Evolutionary conservation across 164 flowering plant species (phyloP), one percentile per base, ranked within the genome.

Genomic region (Cinnamomum micranthum): DNA sequence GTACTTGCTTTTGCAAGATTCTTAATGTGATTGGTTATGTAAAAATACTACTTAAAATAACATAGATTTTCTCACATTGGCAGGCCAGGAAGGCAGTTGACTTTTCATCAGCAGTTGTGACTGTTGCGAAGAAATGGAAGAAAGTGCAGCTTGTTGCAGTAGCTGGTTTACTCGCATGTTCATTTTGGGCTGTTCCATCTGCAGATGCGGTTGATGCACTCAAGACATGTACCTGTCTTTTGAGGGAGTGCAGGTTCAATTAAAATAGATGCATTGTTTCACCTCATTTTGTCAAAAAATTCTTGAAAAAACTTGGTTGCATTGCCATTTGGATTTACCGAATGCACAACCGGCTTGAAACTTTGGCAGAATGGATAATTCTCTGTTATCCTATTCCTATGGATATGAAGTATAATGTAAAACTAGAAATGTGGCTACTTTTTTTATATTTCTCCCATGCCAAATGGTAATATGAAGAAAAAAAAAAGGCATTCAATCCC

Each of bases 161-260:
- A 59, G 88, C 83, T 14, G 87, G 84, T 68, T 31, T 85, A 28
- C 73, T 90, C 23, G 85, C 88, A 65, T 87, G 85, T 73, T 58
- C 82, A 51, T 75, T 88, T 62, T 77, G 88, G 75, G 71, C 82
- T 59, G 76, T 87, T 72, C 90, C 94, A 71, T 83, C 92, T 55
- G 90, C 91, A 25, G 81, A 82, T 69, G 97, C 94, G 67, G 87
- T 83, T 82, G 92, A 92, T 84, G 91, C 97, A 50, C 90, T 92
- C 75, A 90, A 90, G 84, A 92, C 97, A n/a, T 92, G 94, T 77
- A 65, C 91, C 63, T 90, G 93, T 80, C 82, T 92, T 55, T 78
- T 92, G 77, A 89, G 84, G 78, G 93, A 92, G 73, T 92, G 97
- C 92, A 92, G 92, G 97, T 92, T 69, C 27, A 35, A 31, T 50